phyloP scores from a whole-genome alignment of 108 stramenopile genomes.

The Cyclotella sp. region DNA sequence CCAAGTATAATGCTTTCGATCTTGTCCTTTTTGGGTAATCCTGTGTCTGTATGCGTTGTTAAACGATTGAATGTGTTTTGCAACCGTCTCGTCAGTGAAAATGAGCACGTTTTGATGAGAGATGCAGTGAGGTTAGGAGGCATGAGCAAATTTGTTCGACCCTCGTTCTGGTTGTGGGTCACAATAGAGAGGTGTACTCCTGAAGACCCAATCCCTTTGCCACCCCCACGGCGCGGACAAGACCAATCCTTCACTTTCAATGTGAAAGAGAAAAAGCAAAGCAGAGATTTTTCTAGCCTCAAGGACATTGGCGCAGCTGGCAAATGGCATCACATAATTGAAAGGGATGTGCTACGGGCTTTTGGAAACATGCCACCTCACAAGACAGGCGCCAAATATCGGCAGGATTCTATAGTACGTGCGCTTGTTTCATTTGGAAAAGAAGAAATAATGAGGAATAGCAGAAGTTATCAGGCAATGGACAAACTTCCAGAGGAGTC shows the following conservation, averaged over 20 bases:
- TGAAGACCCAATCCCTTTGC: constrained; percentile 45
- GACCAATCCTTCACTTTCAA: constrained; percentile 2
- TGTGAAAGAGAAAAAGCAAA: neutral
- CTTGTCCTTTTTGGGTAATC: constrained; percentile 81
- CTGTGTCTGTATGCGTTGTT: constrained; percentile 77
- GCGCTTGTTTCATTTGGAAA: constrained; percentile 87
- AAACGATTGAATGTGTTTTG: constrained; percentile 78
- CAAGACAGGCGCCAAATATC: constrained; percentile 73
- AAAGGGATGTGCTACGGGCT: constrained; percentile 79
- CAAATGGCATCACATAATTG: constrained; percentile 83
- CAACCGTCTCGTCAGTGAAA: constrained; percentile 65
- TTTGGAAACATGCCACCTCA: constrained; percentile 93
- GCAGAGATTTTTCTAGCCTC: constrained; percentile 41
- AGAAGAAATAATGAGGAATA: constrained; percentile 70
- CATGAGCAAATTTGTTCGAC: constrained; percentile 73
- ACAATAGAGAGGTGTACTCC: constrained; percentile 67
- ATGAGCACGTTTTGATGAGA: constrained; percentile 81
- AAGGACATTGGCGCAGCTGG: constrained; percentile 65
- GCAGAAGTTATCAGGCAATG: constrained; percentile 53
- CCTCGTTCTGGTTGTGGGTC: constrained; percentile 89
- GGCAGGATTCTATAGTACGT: constrained; percentile 83
- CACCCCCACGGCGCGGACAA: constrained; percentile 28
- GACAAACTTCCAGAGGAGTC: constrained; percentile 68
- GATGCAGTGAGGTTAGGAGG: constrained; percentile 86
- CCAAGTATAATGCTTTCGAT: constrained; percentile 73